Evolutionary conservation across 345 rosid species (phyloP), one percentile per base, ranked within the genome.

Genomic region (Salix caprea): DNA sequence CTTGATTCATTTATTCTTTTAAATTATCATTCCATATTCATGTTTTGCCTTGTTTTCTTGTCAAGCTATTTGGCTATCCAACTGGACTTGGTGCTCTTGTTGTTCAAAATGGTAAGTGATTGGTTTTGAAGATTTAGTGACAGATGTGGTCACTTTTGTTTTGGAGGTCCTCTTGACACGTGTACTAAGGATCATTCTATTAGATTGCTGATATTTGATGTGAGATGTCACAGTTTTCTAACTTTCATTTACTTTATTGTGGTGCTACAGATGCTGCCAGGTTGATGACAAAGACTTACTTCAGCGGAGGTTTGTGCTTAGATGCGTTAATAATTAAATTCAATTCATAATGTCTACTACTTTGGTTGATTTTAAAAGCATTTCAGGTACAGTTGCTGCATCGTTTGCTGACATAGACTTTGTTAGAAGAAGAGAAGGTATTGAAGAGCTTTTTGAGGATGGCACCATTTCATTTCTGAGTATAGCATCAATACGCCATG

Each of bases 21-120:
- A 34, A 62, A 28, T 74, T 61, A 15, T 64, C 48, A 54, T 66
- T 69, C 66, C 23, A 60, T 48, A 70, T 66, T 75, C 44, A 83
- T 56, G 61, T 30, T 78, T 81, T 80, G 58, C 50, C 70, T 65
- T 75, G 65, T 79, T 34, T 37, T 81, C 72, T 76, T 68, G 42
- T 86, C 80, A 73, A 95, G 99, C 78, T 95, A 80, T 93, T 95
- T 86, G 99, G 99, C 74, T 95, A 95, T 86, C 99, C 99, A 79
- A 95, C 99, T 78, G 99, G 99, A 79, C 91, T 93, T 76, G 99
- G 99, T 72, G 99, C 99, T 84, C 99, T 95, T 70, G 83, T 95
- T 80, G 82, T 91, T 67, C 85, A 84, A 72, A 89, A 90, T 79
- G 98, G 99, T 95, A 85, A 81, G 90, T 68, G 26, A 65, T 82